Evolutionary conservation across 495 filamentous ascomycete species (phyloP).

Genomic region (Poronia punctata): DNA sequence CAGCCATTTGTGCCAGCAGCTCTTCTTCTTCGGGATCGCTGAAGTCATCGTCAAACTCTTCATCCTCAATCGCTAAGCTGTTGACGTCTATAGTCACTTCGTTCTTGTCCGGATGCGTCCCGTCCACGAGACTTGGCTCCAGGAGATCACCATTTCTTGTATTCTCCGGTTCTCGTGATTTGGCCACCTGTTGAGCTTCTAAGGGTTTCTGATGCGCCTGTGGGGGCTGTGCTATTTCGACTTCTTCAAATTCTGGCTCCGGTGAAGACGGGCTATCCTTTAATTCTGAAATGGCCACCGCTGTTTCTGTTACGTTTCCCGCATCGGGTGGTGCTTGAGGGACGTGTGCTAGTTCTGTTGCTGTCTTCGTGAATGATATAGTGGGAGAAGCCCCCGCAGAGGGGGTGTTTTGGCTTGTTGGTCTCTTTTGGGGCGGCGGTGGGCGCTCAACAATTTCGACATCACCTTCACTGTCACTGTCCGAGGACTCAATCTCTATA

Average conservation of each 20-base stretch:
- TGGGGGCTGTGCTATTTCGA: slow-evolving; percentile 17
- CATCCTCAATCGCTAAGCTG: slow-evolving; percentile 23
- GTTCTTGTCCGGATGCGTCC: too few species aligned
- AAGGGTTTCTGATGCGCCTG: slow-evolving; percentile 12
- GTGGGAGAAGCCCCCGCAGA: slow-evolving; percentile 14
- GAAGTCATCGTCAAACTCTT: slow-evolving; percentile 44
- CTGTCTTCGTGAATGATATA: slow-evolving; percentile 17
- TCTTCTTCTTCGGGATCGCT: slow-evolving; percentile 91
- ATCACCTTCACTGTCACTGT: slow-evolving; percentile 41
- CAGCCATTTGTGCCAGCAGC: slow-evolving; percentile 72
- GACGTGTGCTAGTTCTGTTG: too few species aligned
- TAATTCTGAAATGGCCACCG: slow-evolving; percentile 1
- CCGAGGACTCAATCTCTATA: slow-evolving; percentile 40
- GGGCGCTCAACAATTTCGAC: slow-evolving; percentile 49
- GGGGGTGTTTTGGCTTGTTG: slow-evolving; percentile 6
- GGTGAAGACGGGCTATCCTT: slow-evolving; percentile 13
- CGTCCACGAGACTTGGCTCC: too few species aligned
- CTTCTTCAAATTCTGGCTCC: slow-evolving; percentile 28
- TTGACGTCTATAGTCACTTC: slow-evolving; percentile 16
- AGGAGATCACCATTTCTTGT: slow-evolving; percentile 4
- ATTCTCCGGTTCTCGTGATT: slow-evolving; percentile 51
- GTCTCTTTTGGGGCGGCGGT: slow-evolving; percentile 13
- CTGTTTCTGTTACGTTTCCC: slow-evolving; percentile 13
- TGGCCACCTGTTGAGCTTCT: not conserved
- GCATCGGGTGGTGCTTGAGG: slow-evolving; percentile 4